phyloP scores from a whole-genome alignment of 768 basidiomycete genomes.

The Holtermannia corniformis region DNA sequence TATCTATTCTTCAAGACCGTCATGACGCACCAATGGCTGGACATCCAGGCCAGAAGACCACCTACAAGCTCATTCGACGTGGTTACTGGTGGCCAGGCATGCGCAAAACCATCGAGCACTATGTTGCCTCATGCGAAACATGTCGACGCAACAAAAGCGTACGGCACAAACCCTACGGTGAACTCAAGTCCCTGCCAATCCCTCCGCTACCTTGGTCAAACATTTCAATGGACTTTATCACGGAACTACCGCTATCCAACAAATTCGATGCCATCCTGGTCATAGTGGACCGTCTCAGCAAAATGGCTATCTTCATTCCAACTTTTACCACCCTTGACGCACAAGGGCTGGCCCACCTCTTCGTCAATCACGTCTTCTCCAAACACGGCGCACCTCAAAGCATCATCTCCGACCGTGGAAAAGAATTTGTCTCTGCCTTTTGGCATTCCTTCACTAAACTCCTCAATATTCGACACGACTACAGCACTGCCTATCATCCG shows the following conservation, averaged over 20 bases:
- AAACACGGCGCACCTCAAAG: constrained; percentile 25
- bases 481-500: constrained; percentile 47
- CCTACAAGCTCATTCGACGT: constrained; percentile 34
- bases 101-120: constrained; percentile 35
- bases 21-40: no score
- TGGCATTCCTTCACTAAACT: constrained; percentile 35
- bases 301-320: constrained; percentile 46
- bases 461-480: constrained; percentile 39
- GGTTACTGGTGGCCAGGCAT: constrained; percentile 47
- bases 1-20: no score
- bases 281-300: constrained; percentile 45
- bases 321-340: constrained; percentile 31
- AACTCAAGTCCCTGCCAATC: constrained; percentile 30
- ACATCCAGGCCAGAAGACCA: constrained; percentile 43
- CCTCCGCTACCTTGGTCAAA: constrained; percentile 39
- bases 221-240: constrained; percentile 46
- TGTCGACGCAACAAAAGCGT: constrained; percentile 42
- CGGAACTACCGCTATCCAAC: constrained; percentile 29
- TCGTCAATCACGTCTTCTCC: constrained; percentile 10
- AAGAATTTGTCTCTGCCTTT: constrained; percentile 32
- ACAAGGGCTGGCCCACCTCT: constrained; percentile 20
- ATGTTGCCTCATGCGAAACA: constrained; percentile 42
- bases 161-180: constrained; percentile 44
- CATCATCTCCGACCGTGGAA: constrained; percentile 33
- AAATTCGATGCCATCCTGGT: constrained; percentile 44